phyloP scores from a whole-genome alignment of 2,329 filamentous ascomycete genomes.

The Amauroascus verrucosus region DNA sequence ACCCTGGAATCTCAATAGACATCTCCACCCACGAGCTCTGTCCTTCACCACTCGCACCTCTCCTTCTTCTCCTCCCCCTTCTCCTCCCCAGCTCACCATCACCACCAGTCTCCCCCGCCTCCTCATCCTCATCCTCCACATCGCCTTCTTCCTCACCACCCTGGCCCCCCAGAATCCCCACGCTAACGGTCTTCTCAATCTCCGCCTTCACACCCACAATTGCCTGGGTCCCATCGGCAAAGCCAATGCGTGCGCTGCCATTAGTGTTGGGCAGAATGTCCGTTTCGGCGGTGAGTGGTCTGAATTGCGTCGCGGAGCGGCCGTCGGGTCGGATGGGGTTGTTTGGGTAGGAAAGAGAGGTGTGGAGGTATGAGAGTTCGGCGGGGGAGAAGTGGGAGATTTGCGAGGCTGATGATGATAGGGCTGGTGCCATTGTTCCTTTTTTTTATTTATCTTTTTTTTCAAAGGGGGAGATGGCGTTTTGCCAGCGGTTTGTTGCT shows the following conservation, averaged over 20 bases:
- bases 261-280: slow-evolving; percentile 82
- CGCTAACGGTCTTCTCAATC: slow-evolving; percentile 59
- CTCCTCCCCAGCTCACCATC: slow-evolving; percentile 19
- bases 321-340: slow-evolving; percentile 78
- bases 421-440: slow-evolving; percentile 37
- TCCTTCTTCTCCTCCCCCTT: slow-evolving; percentile 22
- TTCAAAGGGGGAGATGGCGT: too few species aligned
- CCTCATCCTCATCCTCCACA: slow-evolving; percentile 20
- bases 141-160: slow-evolving; percentile 19
- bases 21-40: slow-evolving; percentile 76
- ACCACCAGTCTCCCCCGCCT: slow-evolving; percentile 19
- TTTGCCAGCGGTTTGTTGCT: too few species aligned
- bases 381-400: slow-evolving; percentile 71
- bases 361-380: slow-evolving; percentile 91
- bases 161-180: slow-evolving; percentile 31
- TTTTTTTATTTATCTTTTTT: too few species aligned
- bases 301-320: slow-evolving; percentile 73
- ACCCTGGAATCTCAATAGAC: slow-evolving; percentile 80
- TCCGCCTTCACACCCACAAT: slow-evolving; percentile 94
- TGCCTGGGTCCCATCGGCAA: slow-evolving; percentile 89
- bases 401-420: slow-evolving; percentile 41
- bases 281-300: slow-evolving; percentile 79
- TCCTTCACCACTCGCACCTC: slow-evolving; percentile 20
- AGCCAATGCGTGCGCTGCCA: slow-evolving; percentile 85
- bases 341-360: slow-evolving; percentile 63